A percentile compares a stretch with the other conserved stretches of the same genome.
Conservation (phyloP, 805 yeast genomes). For the Candida montana region DNA sequence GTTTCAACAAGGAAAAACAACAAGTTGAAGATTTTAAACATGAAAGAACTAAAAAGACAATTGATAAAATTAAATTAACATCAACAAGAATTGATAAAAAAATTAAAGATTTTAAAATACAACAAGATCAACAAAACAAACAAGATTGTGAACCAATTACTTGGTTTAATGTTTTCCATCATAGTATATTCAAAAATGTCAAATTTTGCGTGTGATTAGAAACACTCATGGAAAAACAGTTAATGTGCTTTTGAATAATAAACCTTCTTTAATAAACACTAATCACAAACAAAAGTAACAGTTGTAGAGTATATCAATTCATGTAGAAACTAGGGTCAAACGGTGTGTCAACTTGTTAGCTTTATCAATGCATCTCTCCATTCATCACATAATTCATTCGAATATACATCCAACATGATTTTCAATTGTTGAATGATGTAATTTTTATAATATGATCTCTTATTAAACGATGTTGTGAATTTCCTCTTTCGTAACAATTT, state of each 20-base stretch:
- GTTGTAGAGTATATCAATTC: too few relatives aligned
- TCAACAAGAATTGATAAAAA: slow-evolving; percentile 5
- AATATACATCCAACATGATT: slow-evolving; percentile 1
- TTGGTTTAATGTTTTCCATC: slow-evolving; percentile 47
- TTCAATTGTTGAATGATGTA: slow-evolving; percentile 9
- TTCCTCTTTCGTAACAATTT: neutral
- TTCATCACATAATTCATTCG: slow-evolving; percentile 4
- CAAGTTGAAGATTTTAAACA: slow-evolving; percentile 6
- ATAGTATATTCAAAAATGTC: slow-evolving; percentile 44
- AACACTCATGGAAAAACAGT: neutral
- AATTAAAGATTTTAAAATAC: neutral
- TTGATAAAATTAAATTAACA: slow-evolving; percentile 1
- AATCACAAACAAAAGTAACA: too few relatives aligned
- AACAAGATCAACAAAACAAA: neutral
- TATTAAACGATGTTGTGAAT: slow-evolving; percentile 1
- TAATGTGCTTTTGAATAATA: too few relatives aligned
- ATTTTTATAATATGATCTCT: slow-evolving; percentile 19
- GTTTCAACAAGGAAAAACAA: neutral
- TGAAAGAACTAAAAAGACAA: neutral
- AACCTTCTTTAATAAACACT: too few relatives aligned
- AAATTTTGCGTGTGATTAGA: slow-evolving; percentile 23
- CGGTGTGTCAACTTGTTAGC: neutral
- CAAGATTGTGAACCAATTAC: slow-evolving; percentile 42
- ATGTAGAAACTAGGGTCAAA: too few relatives aligned
- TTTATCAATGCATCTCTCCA: slow-evolving; percentile 10